phyloP scores from a whole-genome alignment of 345 rosid genomes.

The Syzygium aqueum region DNA sequence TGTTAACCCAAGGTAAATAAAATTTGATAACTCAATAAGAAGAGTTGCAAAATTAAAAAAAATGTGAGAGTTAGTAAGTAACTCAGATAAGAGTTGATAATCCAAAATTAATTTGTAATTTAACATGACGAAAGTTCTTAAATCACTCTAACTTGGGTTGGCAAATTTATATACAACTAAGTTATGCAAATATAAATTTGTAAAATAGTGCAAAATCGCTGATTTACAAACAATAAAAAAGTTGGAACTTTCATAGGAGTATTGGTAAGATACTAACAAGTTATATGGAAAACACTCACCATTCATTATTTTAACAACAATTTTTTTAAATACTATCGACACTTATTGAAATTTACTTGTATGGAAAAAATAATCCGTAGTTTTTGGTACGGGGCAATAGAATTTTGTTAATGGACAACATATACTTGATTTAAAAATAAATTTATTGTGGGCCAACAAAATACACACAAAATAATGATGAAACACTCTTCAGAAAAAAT shows the following conservation, averaged over 20 bases:
- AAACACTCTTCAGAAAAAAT: neutral
- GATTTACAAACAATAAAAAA: neutral
- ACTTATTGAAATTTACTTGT: neutral
- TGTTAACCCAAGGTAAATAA: neutral
- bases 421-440: neutral
- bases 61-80: neutral
- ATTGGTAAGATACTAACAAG: neutral
- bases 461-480: neutral
- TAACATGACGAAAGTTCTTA: neutral
- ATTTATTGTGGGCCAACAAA: neutral
- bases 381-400: neutral
- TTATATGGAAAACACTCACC: neutral
- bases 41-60: neutral
- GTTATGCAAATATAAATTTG: neutral
- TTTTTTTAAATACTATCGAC: neutral
- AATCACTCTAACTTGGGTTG: neutral
- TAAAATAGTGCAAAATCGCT: neutral
- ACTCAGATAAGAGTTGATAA: neutral
- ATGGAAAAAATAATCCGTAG: neutral
- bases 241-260: neutral
- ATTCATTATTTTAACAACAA: neutral
- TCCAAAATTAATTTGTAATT: neutral
- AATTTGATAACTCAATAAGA: neutral
- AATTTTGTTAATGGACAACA: neutral
- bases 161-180: neutral